Conservation (phyloP, 116 monocot genomes). For the Phalaenopsis hybrid region DNA sequence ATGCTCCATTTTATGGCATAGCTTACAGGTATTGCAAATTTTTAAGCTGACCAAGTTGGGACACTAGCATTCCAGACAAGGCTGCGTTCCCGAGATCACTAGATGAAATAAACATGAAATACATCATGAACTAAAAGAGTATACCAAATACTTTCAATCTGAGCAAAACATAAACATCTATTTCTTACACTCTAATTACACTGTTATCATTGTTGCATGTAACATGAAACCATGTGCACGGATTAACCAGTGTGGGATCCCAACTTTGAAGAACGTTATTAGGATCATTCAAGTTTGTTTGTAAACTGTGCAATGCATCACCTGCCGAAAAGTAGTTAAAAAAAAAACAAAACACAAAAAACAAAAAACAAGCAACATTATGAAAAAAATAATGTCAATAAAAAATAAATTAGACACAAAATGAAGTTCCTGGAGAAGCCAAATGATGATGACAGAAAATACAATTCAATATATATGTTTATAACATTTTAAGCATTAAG, state of each 20-base stretch:
- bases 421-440: not conserved
- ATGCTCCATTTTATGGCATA: not conserved
- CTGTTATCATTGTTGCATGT: slow-evolving; percentile 60
- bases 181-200: slow-evolving; percentile 67
- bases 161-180: not conserved
- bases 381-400: not conserved
- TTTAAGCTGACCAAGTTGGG: slow-evolving; percentile 64
- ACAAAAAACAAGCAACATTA: not conserved
- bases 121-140: not conserved
- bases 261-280: slow-evolving; percentile 58
- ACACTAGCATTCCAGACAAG: slow-evolving; percentile 66
- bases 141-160: not conserved
- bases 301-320: slow-evolving; percentile 51
- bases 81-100: slow-evolving; percentile 86
- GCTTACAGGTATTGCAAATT: slow-evolving; percentile 81
- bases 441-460: not conserved
- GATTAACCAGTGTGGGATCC: slow-evolving; percentile 61
- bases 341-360: not conserved
- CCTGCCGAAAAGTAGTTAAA: slow-evolving; percentile 22
- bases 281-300: slow-evolving; percentile 45
- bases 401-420: not conserved
- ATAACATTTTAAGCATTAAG: not conserved
- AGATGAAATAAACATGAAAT: not conserved
- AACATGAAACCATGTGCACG: slow-evolving; percentile 74
- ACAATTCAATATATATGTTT: not conserved